Conservation (phyloP, 2,329 filamentous ascomycete species). For the Ophiostoma piceae region DNA sequence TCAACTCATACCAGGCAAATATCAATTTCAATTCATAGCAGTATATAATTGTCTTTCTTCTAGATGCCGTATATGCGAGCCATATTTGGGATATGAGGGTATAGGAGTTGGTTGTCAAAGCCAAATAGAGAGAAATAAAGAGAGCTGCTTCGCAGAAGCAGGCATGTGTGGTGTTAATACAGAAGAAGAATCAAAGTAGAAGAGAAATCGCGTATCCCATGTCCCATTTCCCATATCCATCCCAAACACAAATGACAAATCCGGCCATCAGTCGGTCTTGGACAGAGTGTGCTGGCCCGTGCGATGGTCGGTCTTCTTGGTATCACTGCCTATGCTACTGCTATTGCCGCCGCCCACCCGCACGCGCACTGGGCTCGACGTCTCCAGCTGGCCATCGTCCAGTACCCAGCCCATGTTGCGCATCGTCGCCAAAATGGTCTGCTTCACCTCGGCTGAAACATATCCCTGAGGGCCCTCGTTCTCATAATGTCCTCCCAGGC, state of each 20-base stretch:
- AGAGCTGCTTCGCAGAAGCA: neutral
- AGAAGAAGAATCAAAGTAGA: neutral
- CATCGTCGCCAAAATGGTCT: constrained; percentile 36
- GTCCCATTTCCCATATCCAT: neutral
- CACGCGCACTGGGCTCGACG: constrained; percentile 46
- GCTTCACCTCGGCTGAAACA: constrained; percentile 41
- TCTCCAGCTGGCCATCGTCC: constrained; percentile 60
- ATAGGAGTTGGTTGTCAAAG: neutral
- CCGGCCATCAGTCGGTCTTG: constrained; percentile 3
- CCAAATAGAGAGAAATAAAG: neutral
- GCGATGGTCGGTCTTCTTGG: constrained; percentile 1
- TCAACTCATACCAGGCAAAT: neutral
- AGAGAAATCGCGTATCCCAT: neutral
- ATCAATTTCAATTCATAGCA: neutral
- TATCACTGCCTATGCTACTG: neutral
- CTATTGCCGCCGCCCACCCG: constrained; percentile 29
- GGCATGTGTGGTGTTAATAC: neutral
- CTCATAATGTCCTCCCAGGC: constrained; percentile 36
- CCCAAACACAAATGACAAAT: neutral
- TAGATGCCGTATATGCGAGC: neutral
- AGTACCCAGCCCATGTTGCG: constrained; percentile 60
- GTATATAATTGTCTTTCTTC: neutral
- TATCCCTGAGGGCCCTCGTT: constrained; percentile 38
- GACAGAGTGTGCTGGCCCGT: neutral
- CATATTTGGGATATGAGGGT: neutral